phyloP scores from a whole-genome alignment of 2,329 filamentous ascomycete species.

The Alternaria infectoria region DNA sequence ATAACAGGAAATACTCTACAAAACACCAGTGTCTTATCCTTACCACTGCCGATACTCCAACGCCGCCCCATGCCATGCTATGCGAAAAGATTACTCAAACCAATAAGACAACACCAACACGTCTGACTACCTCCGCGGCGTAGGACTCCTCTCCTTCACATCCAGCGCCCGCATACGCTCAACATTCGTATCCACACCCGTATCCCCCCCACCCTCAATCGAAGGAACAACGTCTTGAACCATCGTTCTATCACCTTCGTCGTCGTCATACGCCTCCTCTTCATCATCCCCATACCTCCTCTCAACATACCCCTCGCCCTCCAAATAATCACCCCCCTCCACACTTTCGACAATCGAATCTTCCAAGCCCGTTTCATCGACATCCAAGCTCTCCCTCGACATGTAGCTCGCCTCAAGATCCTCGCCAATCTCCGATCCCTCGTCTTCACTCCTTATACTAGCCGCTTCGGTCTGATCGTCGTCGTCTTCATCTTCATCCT shows the following conservation, averaged over 20 bases:
- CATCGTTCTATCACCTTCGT: constrained; percentile 27
- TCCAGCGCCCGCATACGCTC: constrained; percentile 17
- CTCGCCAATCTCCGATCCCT: constrained; percentile 53
- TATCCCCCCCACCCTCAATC: constrained; percentile 11
- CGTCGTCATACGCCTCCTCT: constrained; percentile 28
- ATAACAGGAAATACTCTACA: too few species aligned
- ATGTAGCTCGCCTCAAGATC: constrained; percentile 64
- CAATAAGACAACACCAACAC: neutral
- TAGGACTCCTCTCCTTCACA: constrained; percentile 27
- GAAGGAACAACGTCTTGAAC: constrained; percentile 22
- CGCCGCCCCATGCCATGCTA: constrained; percentile 24
- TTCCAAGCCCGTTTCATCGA: constrained; percentile 53
- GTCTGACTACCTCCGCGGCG: constrained; percentile 20
- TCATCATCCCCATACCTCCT: constrained; percentile 31
- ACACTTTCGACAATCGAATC: constrained; percentile 60
- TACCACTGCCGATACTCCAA: too few species aligned
- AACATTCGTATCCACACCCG: neutral
- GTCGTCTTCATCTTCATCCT: constrained; percentile 48
- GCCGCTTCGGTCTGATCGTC: constrained; percentile 54
- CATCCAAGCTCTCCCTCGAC: constrained; percentile 58
- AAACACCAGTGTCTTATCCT: too few species aligned
- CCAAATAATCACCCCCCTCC: constrained; percentile 46
- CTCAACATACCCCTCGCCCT: constrained; percentile 31
- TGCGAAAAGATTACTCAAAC: constrained; percentile 7
- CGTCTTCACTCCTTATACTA: constrained; percentile 58